Base-by-base conservation (phyloP, 805 yeast genomes). In the Scheffersomyces ergatensis region DNA sequence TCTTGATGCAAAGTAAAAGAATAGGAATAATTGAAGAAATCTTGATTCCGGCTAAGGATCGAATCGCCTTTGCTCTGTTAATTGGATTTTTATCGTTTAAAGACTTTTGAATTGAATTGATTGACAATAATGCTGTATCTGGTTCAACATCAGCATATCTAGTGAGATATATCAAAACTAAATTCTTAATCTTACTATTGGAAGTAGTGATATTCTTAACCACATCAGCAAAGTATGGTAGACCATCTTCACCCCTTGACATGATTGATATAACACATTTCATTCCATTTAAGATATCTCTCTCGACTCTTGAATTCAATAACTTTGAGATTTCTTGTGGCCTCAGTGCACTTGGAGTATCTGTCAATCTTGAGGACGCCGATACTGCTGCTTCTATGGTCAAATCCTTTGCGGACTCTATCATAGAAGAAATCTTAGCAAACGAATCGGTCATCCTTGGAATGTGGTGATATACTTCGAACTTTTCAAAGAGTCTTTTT, bases 31-130 rank as follows among this genome's bases (percentile, higher is more conserved):
- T 83, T 6, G 92, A 86, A 2, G 87, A 78, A 15, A 92, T 86
- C 34, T 81, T 74, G 42, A 93, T 83, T n/a, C 92, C 90, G 1
- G 93, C 80, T 53, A 93, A 73, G 12, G 89, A 82, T 39, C 90
- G 74, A 33, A 93, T 76, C 0, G 95, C 83, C 41, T 87, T 67
- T 2, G 90, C 77, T 47, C 98, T 70, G 14, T 75, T 68, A 9
- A 78, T 73, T 2, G 95, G 84, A 45, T 75, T 76, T 48, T 80
- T 79, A 51, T 89, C 96, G 8, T 75, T 69, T 21, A 92, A 63
- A 1, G 88, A 74, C 61, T 86, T 89, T 60, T 93, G 99, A 36
- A 93, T 85, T 1, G 97, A 86, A 60, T 93, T 93, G 48, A 93
- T 86, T 1, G 96, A 81, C 34, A 93, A 70, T 16, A 93, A 72